Percentiles rank a stretch among this genome's conserved stretches.
Evolutionary conservation across 257 asterid genomes (phyloP).

Genomic region (Solanum megistacrolobum): DNA sequence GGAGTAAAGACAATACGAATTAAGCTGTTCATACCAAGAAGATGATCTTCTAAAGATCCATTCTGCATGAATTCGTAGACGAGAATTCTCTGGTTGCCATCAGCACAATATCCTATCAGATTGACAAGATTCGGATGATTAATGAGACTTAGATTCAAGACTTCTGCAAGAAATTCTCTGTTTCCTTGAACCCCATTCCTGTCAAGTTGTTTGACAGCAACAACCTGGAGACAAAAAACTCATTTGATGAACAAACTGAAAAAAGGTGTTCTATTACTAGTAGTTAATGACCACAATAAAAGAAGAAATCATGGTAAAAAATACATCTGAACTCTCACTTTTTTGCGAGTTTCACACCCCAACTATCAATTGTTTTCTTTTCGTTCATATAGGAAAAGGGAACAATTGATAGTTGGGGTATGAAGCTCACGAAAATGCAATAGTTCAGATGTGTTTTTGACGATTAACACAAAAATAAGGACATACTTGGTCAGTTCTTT

Average conservation of each 20-base stretch:
- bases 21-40: conserved; percentile 33
- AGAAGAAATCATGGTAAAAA: background rate
- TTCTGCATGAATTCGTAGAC: conserved; percentile 58
- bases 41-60: conserved; percentile 74
- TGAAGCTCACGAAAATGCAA: background rate
- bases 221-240: conserved; percentile 12
- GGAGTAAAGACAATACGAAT: background rate
- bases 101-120: conserved; percentile 78
- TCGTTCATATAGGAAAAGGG: background rate
- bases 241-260: background rate
- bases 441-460: background rate
- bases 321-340: background rate
- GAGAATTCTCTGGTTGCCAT: conserved; percentile 76
- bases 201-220: conserved; percentile 42
- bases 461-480: background rate
- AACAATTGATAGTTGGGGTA: background rate
- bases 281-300: background rate
- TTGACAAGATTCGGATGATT: conserved; percentile 67
- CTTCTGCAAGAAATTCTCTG: conserved; percentile 55
- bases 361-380: background rate
- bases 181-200: conserved; percentile 36
- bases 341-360: background rate
- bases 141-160: conserved; percentile 59
- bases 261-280: background rate
- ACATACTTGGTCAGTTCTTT: conserved; percentile 53